Evolutionary conservation across 2,329 filamentous ascomycete species (phyloP).

Genomic region (Seiridium unicorne): DNA sequence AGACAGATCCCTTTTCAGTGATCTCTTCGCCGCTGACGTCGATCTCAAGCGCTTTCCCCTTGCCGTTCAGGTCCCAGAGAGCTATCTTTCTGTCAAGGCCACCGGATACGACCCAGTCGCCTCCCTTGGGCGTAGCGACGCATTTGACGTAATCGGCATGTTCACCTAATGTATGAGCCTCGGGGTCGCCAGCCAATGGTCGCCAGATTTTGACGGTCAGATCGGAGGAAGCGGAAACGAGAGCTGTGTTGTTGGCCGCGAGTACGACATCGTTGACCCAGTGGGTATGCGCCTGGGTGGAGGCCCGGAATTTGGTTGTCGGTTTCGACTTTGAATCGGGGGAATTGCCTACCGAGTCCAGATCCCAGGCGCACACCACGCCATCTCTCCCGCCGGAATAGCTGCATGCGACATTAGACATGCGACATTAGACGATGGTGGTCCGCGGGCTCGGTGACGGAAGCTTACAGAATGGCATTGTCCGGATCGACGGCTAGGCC

Average conservation of each 20-base stretch:
- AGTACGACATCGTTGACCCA: slow-evolving; percentile 94
- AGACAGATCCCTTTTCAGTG: slow-evolving; percentile 89
- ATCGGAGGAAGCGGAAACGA: slow-evolving; percentile 92
- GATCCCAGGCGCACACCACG: slow-evolving; percentile 92
- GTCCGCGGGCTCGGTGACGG: slow-evolving; percentile 8
- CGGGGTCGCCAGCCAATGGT: slow-evolving; percentile 64
- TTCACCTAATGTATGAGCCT: slow-evolving; percentile 80
- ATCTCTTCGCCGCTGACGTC: slow-evolving; percentile 81
- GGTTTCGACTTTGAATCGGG: slow-evolving; percentile 38
- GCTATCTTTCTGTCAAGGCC: slow-evolving; percentile 90
- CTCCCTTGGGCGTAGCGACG: slow-evolving; percentile 69
- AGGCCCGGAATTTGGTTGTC: slow-evolving; percentile 58
- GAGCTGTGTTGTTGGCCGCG: slow-evolving; percentile 71
- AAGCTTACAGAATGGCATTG: slow-evolving; percentile 79
- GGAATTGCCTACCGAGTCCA: slow-evolving; percentile 60
- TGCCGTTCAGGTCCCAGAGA: slow-evolving; percentile 89
- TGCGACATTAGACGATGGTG: slow-evolving; percentile 14
- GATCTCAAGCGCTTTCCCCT: slow-evolving; percentile 82
- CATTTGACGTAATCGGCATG: slow-evolving; percentile 98
- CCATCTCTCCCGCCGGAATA: slow-evolving; percentile 97
- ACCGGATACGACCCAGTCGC: slow-evolving; percentile 89
- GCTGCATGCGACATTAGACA: slow-evolving; percentile 42
- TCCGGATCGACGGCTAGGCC: slow-evolving; percentile 83
- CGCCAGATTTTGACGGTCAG: slow-evolving; percentile 92
- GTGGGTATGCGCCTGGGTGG: slow-evolving; percentile 79